phyloP scores from a whole-genome alignment of 208 protist species.

The Trypanosoma melophagium region DNA sequence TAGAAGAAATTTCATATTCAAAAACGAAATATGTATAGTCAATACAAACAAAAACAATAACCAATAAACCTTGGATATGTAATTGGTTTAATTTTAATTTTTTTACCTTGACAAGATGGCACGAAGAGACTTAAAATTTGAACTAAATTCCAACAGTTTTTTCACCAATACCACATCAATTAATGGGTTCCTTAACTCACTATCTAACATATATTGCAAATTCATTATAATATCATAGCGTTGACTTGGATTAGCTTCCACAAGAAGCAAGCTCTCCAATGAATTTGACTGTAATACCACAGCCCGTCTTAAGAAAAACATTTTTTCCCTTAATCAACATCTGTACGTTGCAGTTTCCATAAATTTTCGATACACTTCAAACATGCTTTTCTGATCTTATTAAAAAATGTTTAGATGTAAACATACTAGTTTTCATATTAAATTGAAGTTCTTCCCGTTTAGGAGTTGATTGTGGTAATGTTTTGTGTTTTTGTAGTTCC shows the following conservation, averaged over 20 bases:
- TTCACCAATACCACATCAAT: slow-evolving; percentile 18
- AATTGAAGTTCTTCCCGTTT: slow-evolving; percentile 23
- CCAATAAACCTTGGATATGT: not conserved
- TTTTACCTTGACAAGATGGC: not conserved
- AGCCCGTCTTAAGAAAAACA: slow-evolving; percentile 4
- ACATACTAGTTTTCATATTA: slow-evolving; percentile 28
- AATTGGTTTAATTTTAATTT: not conserved
- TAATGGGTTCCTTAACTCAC: slow-evolving; percentile 10
- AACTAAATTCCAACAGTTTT: slow-evolving; percentile 20
- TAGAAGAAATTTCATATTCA: not conserved
- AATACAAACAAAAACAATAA: not conserved
- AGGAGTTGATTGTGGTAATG: slow-evolving; percentile 9
- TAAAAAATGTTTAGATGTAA: slow-evolving; percentile 28
- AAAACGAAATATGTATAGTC: not conserved
- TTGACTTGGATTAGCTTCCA: slow-evolving; percentile 12
- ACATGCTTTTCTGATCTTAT: slow-evolving; percentile 28
- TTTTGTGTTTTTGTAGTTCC: slow-evolving; percentile 24
- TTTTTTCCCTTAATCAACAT: slow-evolving; percentile 20
- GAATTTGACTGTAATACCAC: slow-evolving; percentile 17
- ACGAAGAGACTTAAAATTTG: slow-evolving; percentile 10
- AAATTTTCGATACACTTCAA: slow-evolving; percentile 26
- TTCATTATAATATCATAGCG: slow-evolving; percentile 14
- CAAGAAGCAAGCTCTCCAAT: slow-evolving; percentile 12
- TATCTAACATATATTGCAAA: slow-evolving; percentile 20
- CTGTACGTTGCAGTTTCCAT: slow-evolving; percentile 25